Base-by-base conservation (phyloP, 1,284 basidiomycete genomes). In the Ganoderma leucocontextum region DNA sequence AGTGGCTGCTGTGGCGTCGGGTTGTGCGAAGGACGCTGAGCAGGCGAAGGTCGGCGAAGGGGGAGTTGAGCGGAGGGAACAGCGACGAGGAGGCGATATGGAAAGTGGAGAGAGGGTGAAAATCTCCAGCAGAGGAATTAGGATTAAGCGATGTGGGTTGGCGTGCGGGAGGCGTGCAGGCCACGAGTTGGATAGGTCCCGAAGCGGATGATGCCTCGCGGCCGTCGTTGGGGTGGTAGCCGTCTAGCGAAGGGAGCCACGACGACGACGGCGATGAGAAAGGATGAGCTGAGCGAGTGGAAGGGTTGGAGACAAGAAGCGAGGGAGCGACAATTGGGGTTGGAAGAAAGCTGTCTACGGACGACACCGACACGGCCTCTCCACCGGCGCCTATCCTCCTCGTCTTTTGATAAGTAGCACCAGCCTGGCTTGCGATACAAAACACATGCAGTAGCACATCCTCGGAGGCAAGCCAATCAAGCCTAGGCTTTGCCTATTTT, bases 21-120 rank as follows among this genome's bases (percentile, higher is more conserved):
- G 77, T 74, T 63, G 77, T 55, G 55, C 76, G 75, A 64, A 78
- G 76, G 68, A 80, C 79, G 77, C 78, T 81, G 78, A 80, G 81
- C 83, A 84, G 84, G 67, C 82, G 80, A 79, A 65, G 67, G 70
- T 64, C 59, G 72, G 42, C 64, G 52, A 19, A 62, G 66, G 47
- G 69, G 64, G 63, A 67, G 60, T 60, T 59, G 70, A 17, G 60
- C 68, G 66, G 68, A 59, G 69, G 71, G 63, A 67, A 52, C 66
- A 75, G 65, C 68, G 64, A 63, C 53, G 64, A 63, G 29, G 58
- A 60, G 62, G 62, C 29, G 63, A 57, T 65, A 68, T 70, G 55
- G 64, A 69, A 69, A 65, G 66, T 44, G 61, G 70, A 67, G 68
- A 67, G 68, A 69, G 69, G 62, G 63, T 66, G 71, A 75, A 75